These are phyloP conservation scores for Pseudopyrenochaeta lycopersici DNA, from an alignment of 2,329 filamentous ascomycete genomes.

Conservation along the genomic window DNA sequence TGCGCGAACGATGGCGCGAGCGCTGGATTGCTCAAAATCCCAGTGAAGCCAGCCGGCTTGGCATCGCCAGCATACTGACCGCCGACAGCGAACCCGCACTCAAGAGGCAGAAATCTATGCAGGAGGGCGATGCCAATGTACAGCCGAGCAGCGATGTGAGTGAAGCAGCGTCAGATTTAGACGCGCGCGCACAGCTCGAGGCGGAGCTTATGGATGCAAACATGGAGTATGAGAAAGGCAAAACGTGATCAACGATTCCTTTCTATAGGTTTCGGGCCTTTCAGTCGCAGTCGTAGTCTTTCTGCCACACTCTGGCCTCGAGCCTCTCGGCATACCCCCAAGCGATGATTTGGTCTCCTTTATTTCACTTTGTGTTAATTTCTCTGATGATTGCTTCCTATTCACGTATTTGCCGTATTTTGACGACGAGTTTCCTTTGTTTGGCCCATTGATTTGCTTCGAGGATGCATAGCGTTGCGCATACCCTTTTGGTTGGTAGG, in stretches of 20 bases:
- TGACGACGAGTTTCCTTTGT: background rate
- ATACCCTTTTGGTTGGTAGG: slow-evolving; percentile 8
- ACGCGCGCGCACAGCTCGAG: slow-evolving; percentile 40
- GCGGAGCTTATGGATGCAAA: slow-evolving; percentile 43
- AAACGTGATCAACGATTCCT: slow-evolving; percentile 25
- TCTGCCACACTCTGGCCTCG: too few species aligned
- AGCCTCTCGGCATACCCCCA: too few species aligned
- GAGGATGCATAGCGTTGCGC: slow-evolving; percentile 21
- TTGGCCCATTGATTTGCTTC: background rate
- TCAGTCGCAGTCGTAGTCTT: too few species aligned
- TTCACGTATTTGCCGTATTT: background rate
- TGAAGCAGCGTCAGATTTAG: slow-evolving; percentile 16
- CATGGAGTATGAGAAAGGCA: slow-evolving; percentile 38
- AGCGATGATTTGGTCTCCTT: too few species aligned
- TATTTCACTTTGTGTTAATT: too few species aligned
- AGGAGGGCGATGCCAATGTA: slow-evolving; percentile 10
- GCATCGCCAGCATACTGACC: slow-evolving; percentile 17
- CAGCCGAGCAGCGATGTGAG: slow-evolving; percentile 1
- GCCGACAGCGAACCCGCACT: slow-evolving; percentile 30
- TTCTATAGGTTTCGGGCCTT: background rate
- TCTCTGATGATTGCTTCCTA: background rate
- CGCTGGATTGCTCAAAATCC: slow-evolving; percentile 45
- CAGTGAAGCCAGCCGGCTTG: slow-evolving; percentile 36
- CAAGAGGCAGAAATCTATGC: slow-evolving; percentile 40
- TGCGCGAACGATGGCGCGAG: slow-evolving; percentile 77